Percentiles rank a stretch among this genome's conserved stretches.
Conservation (phyloP, 768 basidiomycete species). For the Panus rudis region DNA sequence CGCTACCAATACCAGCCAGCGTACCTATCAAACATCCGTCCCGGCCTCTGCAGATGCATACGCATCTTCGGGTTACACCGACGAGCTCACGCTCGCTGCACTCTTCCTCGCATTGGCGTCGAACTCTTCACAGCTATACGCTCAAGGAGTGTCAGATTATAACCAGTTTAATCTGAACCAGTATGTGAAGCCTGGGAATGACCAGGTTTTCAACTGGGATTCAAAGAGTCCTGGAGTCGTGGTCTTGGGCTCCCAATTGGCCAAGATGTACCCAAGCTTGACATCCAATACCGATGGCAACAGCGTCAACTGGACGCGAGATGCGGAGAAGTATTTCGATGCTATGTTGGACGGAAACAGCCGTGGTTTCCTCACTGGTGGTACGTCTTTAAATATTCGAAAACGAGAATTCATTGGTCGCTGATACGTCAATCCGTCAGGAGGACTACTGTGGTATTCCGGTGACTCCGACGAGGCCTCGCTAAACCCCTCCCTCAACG, state of each 20-base stretch:
- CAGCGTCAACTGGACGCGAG: conserved; percentile 55
- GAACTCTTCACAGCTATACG: conserved; percentile 50
- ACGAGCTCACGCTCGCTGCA: conserved; percentile 71
- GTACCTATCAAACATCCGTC: conserved; percentile 63
- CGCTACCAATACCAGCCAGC: conserved; percentile 59
- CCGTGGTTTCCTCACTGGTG: conserved; percentile 50
- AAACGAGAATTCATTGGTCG: not conserved
- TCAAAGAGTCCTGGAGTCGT: conserved; percentile 69
- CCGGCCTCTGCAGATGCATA: conserved; percentile 60
- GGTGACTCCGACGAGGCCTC: conserved; percentile 77
- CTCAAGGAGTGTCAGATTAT: conserved; percentile 33
- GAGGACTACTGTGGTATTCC: conserved; percentile 74
- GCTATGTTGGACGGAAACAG: conserved; percentile 51
- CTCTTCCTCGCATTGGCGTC: conserved; percentile 70
- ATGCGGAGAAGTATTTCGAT: conserved; percentile 76
- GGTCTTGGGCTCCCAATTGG: conserved; percentile 71
- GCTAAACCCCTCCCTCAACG: conserved; percentile 82
- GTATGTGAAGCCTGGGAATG: conserved; percentile 36
- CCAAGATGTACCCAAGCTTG: conserved; percentile 46
- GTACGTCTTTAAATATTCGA: conserved; percentile 32
- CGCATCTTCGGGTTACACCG: conserved; percentile 61
- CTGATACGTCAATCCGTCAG: conserved; percentile 29
- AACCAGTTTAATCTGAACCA: not conserved
- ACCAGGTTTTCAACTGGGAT: conserved; percentile 85
- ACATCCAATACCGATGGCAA: conserved; percentile 44